Base-by-base conservation (phyloP, 305 asterid species). In the Fraxinus velutina region DNA sequence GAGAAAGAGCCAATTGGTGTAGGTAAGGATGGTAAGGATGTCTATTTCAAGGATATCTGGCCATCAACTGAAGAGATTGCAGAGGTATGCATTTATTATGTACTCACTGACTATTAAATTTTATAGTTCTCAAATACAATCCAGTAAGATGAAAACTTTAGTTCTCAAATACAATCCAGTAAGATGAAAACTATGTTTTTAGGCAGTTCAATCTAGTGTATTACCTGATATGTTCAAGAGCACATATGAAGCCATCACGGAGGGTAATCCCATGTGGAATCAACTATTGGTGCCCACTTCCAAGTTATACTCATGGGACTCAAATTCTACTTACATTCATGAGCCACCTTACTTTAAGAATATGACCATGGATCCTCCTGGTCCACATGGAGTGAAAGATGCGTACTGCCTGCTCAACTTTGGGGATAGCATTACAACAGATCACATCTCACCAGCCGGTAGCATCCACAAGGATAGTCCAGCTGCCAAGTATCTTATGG, bases 371-470 rank as follows among this genome's bases (percentile, higher is more conserved):
- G 88, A 91, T 82, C 98, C 99, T 80, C 99, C 99, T 0, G 99
- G 99, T 34, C 88, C 99, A 37, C 92, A 85, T 68, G 97, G 93
- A 57, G 98, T 93, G 22, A 92, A 95, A 87, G 97, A 95, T 75
- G 99, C 99, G 71, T 93, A 91, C 87, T 95, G 99, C 86, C 90
- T 95, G 90, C 89, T 95, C 73, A 95, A 93, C 87, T 93, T 92
- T 77, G 99, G 99, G 0, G 98, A 93, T 82, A 93, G 97, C 83
- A 95, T 95, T 60, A 95, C 98, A 22, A 95, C 99, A 0, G 98
- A 95, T 85, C 99, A 95, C 87, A 93, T 95, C 84, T 95, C 98
- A 0, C 99, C 99, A 22, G 99, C 99, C 52, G 99, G 98, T 82
- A 95, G 89, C 91, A 92, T 95, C 83, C 90, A 93, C 86, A 95